phyloP scores from a whole-genome alignment of 1,139 yeast species.

The Scheffersomyces segobiensis region DNA sequence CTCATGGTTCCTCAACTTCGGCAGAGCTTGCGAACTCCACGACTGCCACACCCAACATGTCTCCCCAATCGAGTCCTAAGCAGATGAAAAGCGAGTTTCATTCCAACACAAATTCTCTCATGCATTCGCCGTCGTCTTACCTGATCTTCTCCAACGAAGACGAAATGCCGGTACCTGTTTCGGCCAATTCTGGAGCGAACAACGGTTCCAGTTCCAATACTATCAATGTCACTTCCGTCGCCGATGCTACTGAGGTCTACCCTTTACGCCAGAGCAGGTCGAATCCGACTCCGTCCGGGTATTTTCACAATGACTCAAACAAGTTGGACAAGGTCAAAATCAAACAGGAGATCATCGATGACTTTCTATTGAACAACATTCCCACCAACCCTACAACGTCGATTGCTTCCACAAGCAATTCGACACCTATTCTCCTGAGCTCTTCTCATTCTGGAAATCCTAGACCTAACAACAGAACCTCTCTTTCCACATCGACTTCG shows the following conservation, averaged over 20 bases:
- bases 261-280: conserved; percentile 14
- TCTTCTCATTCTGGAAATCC: neutral
- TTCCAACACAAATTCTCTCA: conserved; percentile 14
- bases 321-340: conserved; percentile 29
- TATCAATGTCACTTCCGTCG: neutral
- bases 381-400: conserved; percentile 22
- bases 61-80: neutral
- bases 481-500: conserved; percentile 1
- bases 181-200: conserved; percentile 5
- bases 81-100: neutral
- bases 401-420: neutral
- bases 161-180: conserved; percentile 12
- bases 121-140: conserved; percentile 33
- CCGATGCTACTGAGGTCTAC: conserved; percentile 1
- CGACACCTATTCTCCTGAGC: neutral
- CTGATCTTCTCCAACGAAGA: conserved; percentile 33
- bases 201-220: neutral
- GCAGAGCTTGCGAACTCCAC: neutral
- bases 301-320: conserved; percentile 1
- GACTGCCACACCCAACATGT: neutral
- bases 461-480: neutral
- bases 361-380: conserved; percentile 39
- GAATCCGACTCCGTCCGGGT: conserved; percentile 7
- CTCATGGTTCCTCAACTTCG: neutral
- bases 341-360: conserved; percentile 45